Conservation (phyloP, 2,329 filamentous ascomycete genomes). For the Arthrobotrys sinensis region DNA sequence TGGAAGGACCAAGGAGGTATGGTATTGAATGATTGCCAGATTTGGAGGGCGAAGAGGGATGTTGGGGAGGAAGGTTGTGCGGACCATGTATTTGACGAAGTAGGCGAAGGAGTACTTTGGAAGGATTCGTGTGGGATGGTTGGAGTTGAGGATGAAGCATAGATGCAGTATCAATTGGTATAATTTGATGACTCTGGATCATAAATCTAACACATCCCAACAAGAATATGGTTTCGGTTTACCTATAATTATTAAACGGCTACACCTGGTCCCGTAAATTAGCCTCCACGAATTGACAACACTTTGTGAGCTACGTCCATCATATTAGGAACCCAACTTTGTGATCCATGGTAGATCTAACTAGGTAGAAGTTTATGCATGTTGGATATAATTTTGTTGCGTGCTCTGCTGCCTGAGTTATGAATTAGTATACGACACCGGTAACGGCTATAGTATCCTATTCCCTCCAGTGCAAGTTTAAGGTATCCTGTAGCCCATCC, state of each 20-base stretch:
- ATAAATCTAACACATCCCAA: too few relatives aligned
- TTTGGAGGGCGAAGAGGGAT: slow-evolving; percentile 65
- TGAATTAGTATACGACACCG: neutral
- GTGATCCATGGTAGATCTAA: too few relatives aligned
- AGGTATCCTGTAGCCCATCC: too few relatives aligned
- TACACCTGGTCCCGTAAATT: too few relatives aligned
- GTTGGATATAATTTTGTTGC: slow-evolving; percentile 14
- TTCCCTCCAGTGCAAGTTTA: neutral
- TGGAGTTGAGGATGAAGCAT: slow-evolving; percentile 8
- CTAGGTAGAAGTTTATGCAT: slow-evolving; percentile 16
- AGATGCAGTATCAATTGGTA: too few relatives aligned
- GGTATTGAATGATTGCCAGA: slow-evolving; percentile 70
- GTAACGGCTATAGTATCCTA: neutral
- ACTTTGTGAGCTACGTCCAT: too few relatives aligned
- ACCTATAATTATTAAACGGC: too few relatives aligned
- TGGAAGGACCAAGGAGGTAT: slow-evolving; percentile 70
- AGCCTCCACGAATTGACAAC: too few relatives aligned
- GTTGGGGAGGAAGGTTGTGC: slow-evolving; percentile 65
- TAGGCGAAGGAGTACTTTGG: slow-evolving; percentile 19
- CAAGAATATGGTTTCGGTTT: too few relatives aligned
- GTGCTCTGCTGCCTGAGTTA: slow-evolving; percentile 11
- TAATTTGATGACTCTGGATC: too few relatives aligned
- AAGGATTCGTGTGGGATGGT: slow-evolving; percentile 10
- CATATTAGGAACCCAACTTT: too few relatives aligned
- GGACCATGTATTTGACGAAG: slow-evolving; percentile 62